Conservation (phyloP, 805 yeast genomes). For the Saturnispora sanitii region DNA sequence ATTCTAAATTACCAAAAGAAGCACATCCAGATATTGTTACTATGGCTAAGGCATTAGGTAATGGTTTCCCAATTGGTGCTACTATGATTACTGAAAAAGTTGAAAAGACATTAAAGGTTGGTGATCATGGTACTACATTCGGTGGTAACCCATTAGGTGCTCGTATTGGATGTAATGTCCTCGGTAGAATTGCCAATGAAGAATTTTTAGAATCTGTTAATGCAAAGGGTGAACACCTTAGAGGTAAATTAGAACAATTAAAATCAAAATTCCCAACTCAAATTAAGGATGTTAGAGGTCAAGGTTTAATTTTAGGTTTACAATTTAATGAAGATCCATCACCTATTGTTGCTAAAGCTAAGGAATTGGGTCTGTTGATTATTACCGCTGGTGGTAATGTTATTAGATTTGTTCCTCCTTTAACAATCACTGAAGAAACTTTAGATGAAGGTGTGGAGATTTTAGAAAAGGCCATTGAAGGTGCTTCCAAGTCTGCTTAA, state of each 20-base stretch:
- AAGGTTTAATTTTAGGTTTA: constrained; percentile 79
- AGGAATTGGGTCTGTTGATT: constrained; percentile 71
- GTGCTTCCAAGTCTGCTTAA: no score
- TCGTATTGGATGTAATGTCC: constrained; percentile 68
- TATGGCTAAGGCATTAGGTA: constrained; percentile 92
- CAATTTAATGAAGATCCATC: constrained; percentile 62
- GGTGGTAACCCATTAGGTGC: constrained; percentile 96
- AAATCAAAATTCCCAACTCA: constrained; percentile 48
- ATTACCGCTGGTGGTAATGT: constrained; percentile 92
- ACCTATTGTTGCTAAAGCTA: constrained; percentile 53
- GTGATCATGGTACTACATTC: constrained; percentile 96
- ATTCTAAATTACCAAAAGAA: constrained; percentile 55
- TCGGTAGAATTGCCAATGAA: constrained; percentile 52
- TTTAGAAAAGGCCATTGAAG: constrained; percentile 45
- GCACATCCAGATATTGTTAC: constrained; percentile 94
- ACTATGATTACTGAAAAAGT: constrained; percentile 77
- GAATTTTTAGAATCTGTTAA: constrained; percentile 53
- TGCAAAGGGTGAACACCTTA: constrained; percentile 49
- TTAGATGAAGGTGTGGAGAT: constrained; percentile 65
- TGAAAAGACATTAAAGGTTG: constrained; percentile 63
- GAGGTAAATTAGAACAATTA: constrained; percentile 38
- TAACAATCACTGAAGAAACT: constrained; percentile 65
- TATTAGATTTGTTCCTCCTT: constrained; percentile 84
- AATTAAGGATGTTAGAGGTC: constrained; percentile 69
- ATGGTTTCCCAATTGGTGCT: constrained; percentile 95